phyloP scores from a whole-genome alignment of 1,284 basidiomycete species.

The Phellopilus nigrolimitatus region DNA sequence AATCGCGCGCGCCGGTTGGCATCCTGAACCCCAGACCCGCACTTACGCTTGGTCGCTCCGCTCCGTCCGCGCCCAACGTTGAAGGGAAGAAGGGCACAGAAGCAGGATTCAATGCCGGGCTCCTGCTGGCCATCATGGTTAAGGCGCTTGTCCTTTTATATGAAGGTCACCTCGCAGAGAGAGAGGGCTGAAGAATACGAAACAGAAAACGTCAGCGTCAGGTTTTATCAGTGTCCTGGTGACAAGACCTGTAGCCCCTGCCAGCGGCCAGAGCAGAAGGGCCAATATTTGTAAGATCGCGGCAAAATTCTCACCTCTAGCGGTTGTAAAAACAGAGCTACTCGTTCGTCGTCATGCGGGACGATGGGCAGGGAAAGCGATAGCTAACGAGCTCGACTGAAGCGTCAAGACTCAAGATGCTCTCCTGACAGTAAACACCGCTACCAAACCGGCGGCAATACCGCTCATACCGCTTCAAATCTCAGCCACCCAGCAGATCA shows the following conservation, averaged over 20 bases:
- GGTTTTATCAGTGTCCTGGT: slow-evolving; percentile 1
- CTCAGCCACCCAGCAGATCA: too few relatives aligned
- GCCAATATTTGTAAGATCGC: neutral
- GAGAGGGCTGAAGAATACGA: slow-evolving; percentile 1
- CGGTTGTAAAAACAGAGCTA: neutral
- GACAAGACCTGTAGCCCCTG: neutral
- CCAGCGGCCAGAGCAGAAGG: neutral
- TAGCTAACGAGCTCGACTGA: slow-evolving; percentile 8
- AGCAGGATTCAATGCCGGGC: slow-evolving; percentile 69
- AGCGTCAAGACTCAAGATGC: neutral
- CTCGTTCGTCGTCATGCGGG: slow-evolving; percentile 16
- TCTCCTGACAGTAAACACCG: too few relatives aligned
- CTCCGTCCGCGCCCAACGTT: slow-evolving; percentile 49
- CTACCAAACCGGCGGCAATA: too few relatives aligned
- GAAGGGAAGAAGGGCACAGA: slow-evolving; percentile 81
- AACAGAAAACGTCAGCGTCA: slow-evolving; percentile 4
- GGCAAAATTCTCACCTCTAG: slow-evolving; percentile 1
- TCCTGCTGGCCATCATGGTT: slow-evolving; percentile 62
- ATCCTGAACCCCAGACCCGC: slow-evolving; percentile 42
- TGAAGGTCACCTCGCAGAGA: slow-evolving; percentile 5
- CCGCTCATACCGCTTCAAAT: too few relatives aligned
- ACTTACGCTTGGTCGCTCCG: slow-evolving; percentile 32
- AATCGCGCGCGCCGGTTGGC: slow-evolving; percentile 39
- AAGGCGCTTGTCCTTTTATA: slow-evolving; percentile 5
- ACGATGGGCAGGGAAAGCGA: slow-evolving; percentile 8